A percentile compares a stretch with the other conserved stretches of the same genome.
phyloP scores from a whole-genome alignment of 2,329 filamentous ascomycete species.

The Pseudonectria foliicola region DNA sequence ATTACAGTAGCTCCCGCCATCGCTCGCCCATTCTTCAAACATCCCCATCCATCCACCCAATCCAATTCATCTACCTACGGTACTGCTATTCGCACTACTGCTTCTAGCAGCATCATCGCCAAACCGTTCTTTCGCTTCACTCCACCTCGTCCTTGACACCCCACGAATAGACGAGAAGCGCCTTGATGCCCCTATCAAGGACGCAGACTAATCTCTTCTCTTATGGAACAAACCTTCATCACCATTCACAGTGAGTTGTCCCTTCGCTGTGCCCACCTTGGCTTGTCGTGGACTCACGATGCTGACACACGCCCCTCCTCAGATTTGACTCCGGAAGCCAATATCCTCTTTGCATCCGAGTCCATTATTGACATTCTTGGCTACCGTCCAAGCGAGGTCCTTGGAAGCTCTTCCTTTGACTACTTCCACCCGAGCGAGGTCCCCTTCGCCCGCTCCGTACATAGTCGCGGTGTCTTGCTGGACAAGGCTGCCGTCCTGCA shows the following conservation, averaged over 20 bases:
- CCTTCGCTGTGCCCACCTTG: background rate
- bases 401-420: conserved; percentile 72
- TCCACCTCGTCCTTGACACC: background rate
- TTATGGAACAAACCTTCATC: conserved; percentile 82
- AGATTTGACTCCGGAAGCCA: conserved; percentile 71
- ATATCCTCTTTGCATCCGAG: conserved; percentile 75
- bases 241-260: conserved; percentile 70
- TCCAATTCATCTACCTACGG: too few species aligned
- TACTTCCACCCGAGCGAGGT: conserved; percentile 81
- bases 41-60: too few species aligned
- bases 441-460: conserved; percentile 64
- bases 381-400: conserved; percentile 68
- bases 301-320: background rate
- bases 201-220: conserved; percentile 9
- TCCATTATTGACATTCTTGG: conserved; percentile 79
- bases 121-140: conserved; percentile 1
- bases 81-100: too few species aligned
- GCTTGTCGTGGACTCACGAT: background rate
- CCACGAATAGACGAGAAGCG: too few species aligned
- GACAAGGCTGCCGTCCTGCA: conserved; percentile 82
- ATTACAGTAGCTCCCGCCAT: too few species aligned
- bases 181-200: background rate
- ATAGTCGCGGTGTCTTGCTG: conserved; percentile 64
- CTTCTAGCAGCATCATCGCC: too few species aligned
- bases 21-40: too few species aligned